Base-by-base conservation (phyloP, 1,139 yeast species). In the Blastobotrys persicus region DNA sequence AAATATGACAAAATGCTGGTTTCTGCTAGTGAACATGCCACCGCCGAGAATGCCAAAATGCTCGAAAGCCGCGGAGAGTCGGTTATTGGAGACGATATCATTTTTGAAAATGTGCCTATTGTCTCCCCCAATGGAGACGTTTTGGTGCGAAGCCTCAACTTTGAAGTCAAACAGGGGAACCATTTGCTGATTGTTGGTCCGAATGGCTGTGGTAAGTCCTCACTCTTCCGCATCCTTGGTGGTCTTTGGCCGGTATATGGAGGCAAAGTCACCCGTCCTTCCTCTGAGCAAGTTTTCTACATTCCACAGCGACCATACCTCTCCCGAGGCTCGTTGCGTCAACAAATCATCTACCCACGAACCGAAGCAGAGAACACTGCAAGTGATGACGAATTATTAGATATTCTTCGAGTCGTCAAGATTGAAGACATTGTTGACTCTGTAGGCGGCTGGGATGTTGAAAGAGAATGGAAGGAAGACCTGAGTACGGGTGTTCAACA, bases 151-250 rank as follows among this genome's bases (percentile, higher is more conserved):
- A 76, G 79, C 34, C 74, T 91, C 59, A 75, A 80, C 39, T 89
- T 91, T 66, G 75, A 82, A 46, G 80, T 91, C 50, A 79, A 82
- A 55, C 85, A 80, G 41, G 97, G 97, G 31, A 85, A 89, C 50
- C 95, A 91, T 67, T 73, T 91, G 51, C 75, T 91, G 52, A 89
- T 91, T 64, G 92, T 92, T 5, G 98, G 97, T 0, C 97, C 97
- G 6, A 91, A 91, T 64, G 97, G 97, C 1, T 87, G 95, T 51
- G 98, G 98, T 33, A 91, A 91, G 68, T 88, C 96, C 0, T 89
- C 97, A 0, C 71, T 91, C 52, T 91, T 91, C 68, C 78, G 97
- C 64, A 80, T 91, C 64, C 76, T 91, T 45, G 97, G 97, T 49
- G 96, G 96, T 0, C 75, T 91, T 57, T 91, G 98, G 98, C 95